Evolutionary conservation across 495 filamentous ascomycete genomes (phyloP).

Genomic region (Parathielavia appendiculata): DNA sequence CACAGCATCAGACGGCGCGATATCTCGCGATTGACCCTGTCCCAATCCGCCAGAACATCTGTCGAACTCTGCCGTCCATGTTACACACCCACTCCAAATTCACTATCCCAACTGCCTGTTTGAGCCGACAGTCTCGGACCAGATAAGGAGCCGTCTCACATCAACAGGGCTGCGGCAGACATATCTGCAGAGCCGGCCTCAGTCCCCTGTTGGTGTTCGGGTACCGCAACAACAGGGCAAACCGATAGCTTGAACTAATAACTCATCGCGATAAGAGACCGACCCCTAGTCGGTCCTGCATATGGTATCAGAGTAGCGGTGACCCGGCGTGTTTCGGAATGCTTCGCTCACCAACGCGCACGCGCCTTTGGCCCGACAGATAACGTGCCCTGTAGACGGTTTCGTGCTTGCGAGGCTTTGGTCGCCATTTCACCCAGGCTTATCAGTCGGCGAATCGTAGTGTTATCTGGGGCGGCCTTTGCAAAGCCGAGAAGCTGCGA

Average conservation of each 20-base stretch:
- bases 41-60: conserved; percentile 8
- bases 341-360: not conserved
- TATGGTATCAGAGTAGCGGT: conserved; percentile 22
- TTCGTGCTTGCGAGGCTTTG: conserved; percentile 15
- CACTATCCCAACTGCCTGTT: not conserved
- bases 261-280: conserved; percentile 21
- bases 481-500: conserved; percentile 5
- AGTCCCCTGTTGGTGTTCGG: conserved; percentile 5
- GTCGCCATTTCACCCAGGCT: conserved; percentile 7
- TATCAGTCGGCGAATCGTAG: conserved; percentile 3
- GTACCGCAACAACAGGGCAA: conserved; percentile 12
- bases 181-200: not conserved
- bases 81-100: not conserved
- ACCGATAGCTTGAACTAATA: too few relatives aligned
- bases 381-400: conserved; percentile 6
- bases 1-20: conserved; percentile 17
- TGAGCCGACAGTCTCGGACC: not conserved
- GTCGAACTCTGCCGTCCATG: not conserved
- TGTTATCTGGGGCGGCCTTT: not conserved
- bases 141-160: too few relatives aligned
- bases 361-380: conserved; percentile 9
- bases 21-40: conserved; percentile 12
- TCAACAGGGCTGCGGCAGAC: not conserved
- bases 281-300: too few relatives aligned
- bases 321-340: conserved; percentile 9